Evolutionary conservation across 164 flowering plant species (phyloP).

Genomic region (Hamamelis virginiana): DNA sequence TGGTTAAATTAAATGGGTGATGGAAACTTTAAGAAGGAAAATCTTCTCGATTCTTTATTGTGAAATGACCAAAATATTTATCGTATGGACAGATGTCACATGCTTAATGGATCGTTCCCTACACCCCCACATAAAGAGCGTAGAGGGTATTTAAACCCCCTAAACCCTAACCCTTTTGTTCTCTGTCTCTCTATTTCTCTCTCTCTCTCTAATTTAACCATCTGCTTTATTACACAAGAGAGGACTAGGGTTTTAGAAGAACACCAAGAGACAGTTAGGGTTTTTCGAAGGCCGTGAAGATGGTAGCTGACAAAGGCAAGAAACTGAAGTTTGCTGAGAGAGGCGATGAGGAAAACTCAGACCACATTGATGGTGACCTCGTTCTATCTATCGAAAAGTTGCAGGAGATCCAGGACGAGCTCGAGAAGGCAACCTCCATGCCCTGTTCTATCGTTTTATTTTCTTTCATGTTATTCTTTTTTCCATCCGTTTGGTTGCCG

Average conservation of each 20-base stretch:
- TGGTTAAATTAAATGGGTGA: no score
- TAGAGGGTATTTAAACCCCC: slow-evolving; percentile 14
- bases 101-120: background rate
- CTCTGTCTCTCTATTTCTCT: background rate
- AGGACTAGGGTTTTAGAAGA: slow-evolving; percentile 28
- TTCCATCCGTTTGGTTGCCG: no score
- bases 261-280: slow-evolving; percentile 6
- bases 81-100: background rate
- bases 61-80: no score
- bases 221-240: background rate
- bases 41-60: no score
- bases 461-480: background rate
- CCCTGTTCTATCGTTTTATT: no score
- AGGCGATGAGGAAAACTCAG: slow-evolving; percentile 41
- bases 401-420: slow-evolving; percentile 78
- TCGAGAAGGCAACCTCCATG: slow-evolving; percentile 79
- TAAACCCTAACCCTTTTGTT: slow-evolving; percentile 32
- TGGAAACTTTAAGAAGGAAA: background rate
- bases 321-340: slow-evolving; percentile 46
- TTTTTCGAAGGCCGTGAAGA: slow-evolving; percentile 16
- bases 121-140: background rate
- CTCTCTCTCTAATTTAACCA: no score
- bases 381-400: slow-evolving; percentile 64
- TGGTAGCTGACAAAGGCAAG: slow-evolving; percentile 67
- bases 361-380: slow-evolving; percentile 53